Percentiles rank a stretch among this genome's conserved stretches.
These are phyloP conservation scores for Lipomyces anomalus DNA, from an alignment of 805 yeast genomes.

Conservation along the genomic window DNA sequence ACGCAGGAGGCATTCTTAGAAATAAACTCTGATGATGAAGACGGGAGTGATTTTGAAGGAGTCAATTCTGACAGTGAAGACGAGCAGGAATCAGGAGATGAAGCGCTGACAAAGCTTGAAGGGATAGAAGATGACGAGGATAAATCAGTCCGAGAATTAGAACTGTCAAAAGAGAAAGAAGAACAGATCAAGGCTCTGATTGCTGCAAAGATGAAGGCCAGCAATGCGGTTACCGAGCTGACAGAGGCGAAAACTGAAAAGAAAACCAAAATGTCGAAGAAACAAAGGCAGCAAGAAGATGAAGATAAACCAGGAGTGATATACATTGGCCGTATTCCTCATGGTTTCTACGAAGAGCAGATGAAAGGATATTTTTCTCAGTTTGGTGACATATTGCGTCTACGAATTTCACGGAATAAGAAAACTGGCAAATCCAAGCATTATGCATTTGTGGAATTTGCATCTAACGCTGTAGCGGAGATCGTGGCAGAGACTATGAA, in stretches of 20 bases:
- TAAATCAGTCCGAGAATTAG: constrained; percentile 9
- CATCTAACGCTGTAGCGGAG: constrained; percentile 65
- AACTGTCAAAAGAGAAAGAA: constrained; percentile 13
- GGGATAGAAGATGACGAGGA: constrained; percentile 19
- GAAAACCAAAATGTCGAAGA: constrained; percentile 12
- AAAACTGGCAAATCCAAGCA: constrained; percentile 88
- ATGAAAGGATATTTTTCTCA: constrained; percentile 76
- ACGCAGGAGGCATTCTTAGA: background rate
- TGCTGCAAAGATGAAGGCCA: background rate
- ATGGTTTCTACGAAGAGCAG: constrained; percentile 76
- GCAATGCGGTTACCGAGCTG: background rate
- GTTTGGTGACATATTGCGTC: constrained; percentile 77
- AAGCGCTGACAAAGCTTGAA: too few species aligned
- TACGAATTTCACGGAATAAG: constrained; percentile 81
- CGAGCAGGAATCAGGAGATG: constrained; percentile 18
- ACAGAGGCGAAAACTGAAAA: constrained; percentile 10
- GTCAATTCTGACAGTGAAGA: constrained; percentile 5
- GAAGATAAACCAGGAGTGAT: constrained; percentile 40
- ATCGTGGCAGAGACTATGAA: constrained; percentile 95
- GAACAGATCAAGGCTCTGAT: constrained; percentile 5
- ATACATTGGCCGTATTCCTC: constrained; percentile 88
- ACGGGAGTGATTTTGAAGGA: background rate
- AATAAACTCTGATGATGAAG: background rate
- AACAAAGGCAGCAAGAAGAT: constrained; percentile 21
- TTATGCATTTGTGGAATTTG: constrained; percentile 85